phyloP scores from a whole-genome alignment of 2,329 filamentous ascomycete genomes.

The Paecilomyces variotii region DNA sequence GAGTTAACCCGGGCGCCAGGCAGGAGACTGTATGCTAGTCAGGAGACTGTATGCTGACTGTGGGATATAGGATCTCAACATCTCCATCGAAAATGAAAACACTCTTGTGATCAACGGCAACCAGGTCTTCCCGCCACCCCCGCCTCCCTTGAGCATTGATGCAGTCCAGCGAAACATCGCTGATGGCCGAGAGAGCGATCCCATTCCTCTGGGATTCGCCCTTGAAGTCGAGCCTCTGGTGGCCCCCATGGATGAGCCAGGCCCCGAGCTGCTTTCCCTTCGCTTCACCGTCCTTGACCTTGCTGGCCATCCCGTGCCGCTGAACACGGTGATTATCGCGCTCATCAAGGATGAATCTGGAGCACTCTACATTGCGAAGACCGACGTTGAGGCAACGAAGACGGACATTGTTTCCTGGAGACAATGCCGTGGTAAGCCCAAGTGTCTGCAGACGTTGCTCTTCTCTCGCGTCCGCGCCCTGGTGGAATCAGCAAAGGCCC shows the following conservation, averaged over 20 bases:
- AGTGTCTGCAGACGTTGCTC: slow-evolving; percentile 31
- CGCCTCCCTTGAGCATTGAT: slow-evolving; percentile 19
- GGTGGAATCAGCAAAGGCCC: slow-evolving; percentile 28
- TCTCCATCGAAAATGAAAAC: slow-evolving; percentile 24
- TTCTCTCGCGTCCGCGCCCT: slow-evolving; percentile 32
- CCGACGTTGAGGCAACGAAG: slow-evolving; percentile 29
- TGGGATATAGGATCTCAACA: slow-evolving; percentile 24
- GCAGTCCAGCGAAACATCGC: slow-evolving; percentile 26
- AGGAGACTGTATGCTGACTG: neutral
- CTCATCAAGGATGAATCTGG: slow-evolving; percentile 28
- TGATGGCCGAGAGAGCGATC: slow-evolving; percentile 28
- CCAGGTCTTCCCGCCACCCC: slow-evolving; percentile 31
- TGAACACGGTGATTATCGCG: slow-evolving; percentile 36
- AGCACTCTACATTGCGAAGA: slow-evolving; percentile 29
- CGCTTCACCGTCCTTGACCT: slow-evolving; percentile 40
- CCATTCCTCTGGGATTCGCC: slow-evolving; percentile 35
- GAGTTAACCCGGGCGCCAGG: slow-evolving; percentile 5
- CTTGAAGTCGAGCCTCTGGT: slow-evolving; percentile 30
- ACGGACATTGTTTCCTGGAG: slow-evolving; percentile 33
- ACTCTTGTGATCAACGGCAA: slow-evolving; percentile 28
- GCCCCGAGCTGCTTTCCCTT: slow-evolving; percentile 27
- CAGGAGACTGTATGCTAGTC: neutral
- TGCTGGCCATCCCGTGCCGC: slow-evolving; percentile 33
- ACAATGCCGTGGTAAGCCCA: slow-evolving; percentile 33
- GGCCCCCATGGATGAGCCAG: slow-evolving; percentile 21